Percentiles rank a stretch among this genome's conserved stretches.
phyloP scores from a whole-genome alignment of 768 basidiomycete species.

The Mycena galopus region DNA sequence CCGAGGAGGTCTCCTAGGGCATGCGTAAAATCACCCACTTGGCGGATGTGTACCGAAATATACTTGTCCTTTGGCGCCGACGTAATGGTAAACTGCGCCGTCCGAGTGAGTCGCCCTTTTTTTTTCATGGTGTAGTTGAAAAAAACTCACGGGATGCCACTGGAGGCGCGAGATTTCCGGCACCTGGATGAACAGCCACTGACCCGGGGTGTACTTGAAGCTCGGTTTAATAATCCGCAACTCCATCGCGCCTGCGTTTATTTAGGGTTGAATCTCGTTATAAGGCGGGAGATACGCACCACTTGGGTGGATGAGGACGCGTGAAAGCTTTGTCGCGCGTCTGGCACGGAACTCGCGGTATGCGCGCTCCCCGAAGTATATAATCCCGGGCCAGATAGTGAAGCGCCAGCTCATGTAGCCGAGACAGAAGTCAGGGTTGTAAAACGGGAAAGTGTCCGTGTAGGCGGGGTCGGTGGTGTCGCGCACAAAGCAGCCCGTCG shows the following conservation, averaged over 20 bases:
- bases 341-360: constrained; percentile 87
- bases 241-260: constrained; percentile 85
- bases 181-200: constrained; percentile 92
- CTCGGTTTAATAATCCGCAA: constrained; percentile 91
- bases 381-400: constrained; percentile 91
- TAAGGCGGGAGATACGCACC: constrained; percentile 54
- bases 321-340: constrained; percentile 82
- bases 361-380: constrained; percentile 90
- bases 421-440: constrained; percentile 85
- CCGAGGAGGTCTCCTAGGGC: constrained; percentile 89
- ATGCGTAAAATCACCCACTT: constrained; percentile 91
- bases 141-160: constrained; percentile 88
- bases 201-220: constrained; percentile 91
- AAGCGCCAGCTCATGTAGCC: constrained; percentile 94
- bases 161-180: constrained; percentile 87
- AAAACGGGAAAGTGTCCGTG: constrained; percentile 84
- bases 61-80: constrained; percentile 96
- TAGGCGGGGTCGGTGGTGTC: constrained; percentile 79
- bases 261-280: not conserved
- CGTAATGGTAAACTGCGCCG: constrained; percentile 86
- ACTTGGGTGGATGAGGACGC: constrained; percentile 90
- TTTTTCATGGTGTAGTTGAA: not conserved
- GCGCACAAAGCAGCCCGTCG: constrained; percentile 95
- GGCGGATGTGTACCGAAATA: constrained; percentile 92
- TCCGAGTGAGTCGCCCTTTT: not conserved